These are phyloP conservation scores for Halophytophthora batemanensis DNA, from an alignment of 352 stramenopile species.

Conservation along the genomic window DNA sequence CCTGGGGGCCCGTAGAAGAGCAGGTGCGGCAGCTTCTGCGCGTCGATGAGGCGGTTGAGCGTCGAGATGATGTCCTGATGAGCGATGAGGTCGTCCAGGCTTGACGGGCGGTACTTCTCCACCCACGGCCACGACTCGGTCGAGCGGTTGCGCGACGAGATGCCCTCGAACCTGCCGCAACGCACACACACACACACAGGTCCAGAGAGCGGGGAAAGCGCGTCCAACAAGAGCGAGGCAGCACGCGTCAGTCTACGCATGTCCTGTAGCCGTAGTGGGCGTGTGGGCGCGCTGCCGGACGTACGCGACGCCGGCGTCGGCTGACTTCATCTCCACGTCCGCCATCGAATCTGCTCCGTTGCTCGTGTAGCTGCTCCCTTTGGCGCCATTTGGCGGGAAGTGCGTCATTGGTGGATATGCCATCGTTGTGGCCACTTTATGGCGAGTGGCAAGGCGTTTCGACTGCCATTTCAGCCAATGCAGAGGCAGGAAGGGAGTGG, in stretches of 20 bases:
- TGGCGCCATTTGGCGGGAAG: background rate
- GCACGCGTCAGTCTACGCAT: background rate
- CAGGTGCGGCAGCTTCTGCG: slow-evolving; percentile 95
- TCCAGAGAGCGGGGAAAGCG: background rate
- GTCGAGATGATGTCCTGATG: slow-evolving; percentile 97
- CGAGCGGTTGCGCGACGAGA: slow-evolving; percentile 75
- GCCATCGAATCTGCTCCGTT: slow-evolving; percentile 23
- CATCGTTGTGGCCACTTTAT: no score
- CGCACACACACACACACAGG: background rate
- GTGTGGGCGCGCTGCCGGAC: background rate
- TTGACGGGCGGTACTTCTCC: slow-evolving; percentile 97
- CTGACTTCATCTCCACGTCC: slow-evolving; percentile 67
- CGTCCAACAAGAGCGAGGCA: background rate
- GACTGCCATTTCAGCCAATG: no score
- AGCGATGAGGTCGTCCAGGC: slow-evolving; percentile 93
- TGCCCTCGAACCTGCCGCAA: slow-evolving; percentile 68
- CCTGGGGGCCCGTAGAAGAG: slow-evolving; percentile 97
- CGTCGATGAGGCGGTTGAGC: slow-evolving; percentile 95
- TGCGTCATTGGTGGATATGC: no score
- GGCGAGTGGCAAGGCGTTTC: no score
- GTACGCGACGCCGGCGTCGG: slow-evolving; percentile 41
- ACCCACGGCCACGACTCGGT: slow-evolving; percentile 95
- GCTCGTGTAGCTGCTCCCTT: background rate
- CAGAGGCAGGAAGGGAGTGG: no score
- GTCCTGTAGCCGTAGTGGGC: background rate